phyloP scores from a whole-genome alignment of 179 eudicot species.

The Beta corolliflora region DNA sequence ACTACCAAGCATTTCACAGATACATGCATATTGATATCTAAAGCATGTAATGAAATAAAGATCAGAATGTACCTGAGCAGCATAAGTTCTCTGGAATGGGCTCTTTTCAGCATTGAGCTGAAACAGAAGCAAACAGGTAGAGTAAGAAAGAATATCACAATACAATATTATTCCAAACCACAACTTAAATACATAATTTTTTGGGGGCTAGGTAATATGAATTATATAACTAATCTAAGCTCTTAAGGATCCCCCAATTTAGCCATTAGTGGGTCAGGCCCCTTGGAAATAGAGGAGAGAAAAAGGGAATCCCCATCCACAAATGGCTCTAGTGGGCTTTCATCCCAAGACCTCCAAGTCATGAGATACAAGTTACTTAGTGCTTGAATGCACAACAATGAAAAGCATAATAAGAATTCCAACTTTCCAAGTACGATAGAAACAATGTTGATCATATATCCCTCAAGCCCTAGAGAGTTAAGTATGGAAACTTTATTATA shows the following conservation, averaged over 20 bases:
- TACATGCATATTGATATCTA: background rate
- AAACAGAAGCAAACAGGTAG: conserved; percentile 5
- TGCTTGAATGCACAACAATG: background rate
- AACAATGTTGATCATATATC: no score
- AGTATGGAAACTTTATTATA: background rate
- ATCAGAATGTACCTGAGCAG: conserved; percentile 68
- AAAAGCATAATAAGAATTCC: background rate
- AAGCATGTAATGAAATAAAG: background rate
- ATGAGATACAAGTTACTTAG: no score
- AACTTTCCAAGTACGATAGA: background rate
- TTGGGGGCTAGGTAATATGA: no score
- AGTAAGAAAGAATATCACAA: background rate
- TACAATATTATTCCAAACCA: background rate
- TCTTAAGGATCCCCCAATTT: no score
- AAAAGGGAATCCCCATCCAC: no score
- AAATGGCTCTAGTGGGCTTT: no score
- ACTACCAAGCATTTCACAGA: background rate
- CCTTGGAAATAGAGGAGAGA: no score
- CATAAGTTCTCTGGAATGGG: conserved; percentile 87
- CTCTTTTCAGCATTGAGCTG: conserved; percentile 89
- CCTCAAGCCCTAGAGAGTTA: background rate
- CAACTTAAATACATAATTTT: background rate
- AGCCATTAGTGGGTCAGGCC: no score
- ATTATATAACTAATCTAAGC: no score
- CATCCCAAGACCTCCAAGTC: no score